Evolutionary conservation across 2,329 filamentous ascomycete species (phyloP).

Genomic region (Aspergillus sp.): DNA sequence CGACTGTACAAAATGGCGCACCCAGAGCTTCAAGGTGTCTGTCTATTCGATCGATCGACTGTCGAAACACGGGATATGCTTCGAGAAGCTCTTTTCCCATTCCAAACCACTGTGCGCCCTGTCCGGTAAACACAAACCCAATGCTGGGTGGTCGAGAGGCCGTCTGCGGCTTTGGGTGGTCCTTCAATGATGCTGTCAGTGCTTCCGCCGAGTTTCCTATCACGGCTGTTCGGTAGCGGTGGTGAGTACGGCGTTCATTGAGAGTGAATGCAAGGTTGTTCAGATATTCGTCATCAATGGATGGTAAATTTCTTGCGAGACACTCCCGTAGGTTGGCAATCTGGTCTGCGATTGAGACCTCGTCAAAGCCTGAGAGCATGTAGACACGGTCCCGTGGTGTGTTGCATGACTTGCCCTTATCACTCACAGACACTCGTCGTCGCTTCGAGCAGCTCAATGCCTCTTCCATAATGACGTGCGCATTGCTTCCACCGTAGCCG

Average conservation of each 20-base stretch:
- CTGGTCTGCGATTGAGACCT: constrained; percentile 14
- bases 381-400: constrained; percentile 10
- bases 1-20: constrained; percentile 17
- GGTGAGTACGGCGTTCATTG: constrained; percentile 15
- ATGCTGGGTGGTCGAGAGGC: constrained; percentile 7
- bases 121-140: constrained; percentile 32
- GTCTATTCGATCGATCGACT: constrained; percentile 12
- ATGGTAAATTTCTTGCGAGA: not conserved
- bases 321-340: constrained; percentile 10
- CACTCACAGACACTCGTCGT: too few species aligned
- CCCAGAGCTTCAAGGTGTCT: constrained; percentile 13
- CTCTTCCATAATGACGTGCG: constrained; percentile 42
- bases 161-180: constrained; percentile 4
- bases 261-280: constrained; percentile 21
- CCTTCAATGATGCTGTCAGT: constrained; percentile 5
- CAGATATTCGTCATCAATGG: constrained; percentile 10
- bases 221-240: constrained; percentile 17
- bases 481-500: constrained; percentile 48
- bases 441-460: constrained; percentile 4
- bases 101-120: constrained; percentile 32
- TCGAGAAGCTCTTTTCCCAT: constrained; percentile 31
- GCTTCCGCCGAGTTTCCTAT: constrained; percentile 3
- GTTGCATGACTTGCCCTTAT: not conserved
- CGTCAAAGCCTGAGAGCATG: constrained; percentile 23
- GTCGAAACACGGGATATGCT: constrained; percentile 17